These are phyloP conservation scores for Chytridiales sp. DNA, from an alignment of 371 early-diverging fungal species.

Conservation along the genomic window DNA sequence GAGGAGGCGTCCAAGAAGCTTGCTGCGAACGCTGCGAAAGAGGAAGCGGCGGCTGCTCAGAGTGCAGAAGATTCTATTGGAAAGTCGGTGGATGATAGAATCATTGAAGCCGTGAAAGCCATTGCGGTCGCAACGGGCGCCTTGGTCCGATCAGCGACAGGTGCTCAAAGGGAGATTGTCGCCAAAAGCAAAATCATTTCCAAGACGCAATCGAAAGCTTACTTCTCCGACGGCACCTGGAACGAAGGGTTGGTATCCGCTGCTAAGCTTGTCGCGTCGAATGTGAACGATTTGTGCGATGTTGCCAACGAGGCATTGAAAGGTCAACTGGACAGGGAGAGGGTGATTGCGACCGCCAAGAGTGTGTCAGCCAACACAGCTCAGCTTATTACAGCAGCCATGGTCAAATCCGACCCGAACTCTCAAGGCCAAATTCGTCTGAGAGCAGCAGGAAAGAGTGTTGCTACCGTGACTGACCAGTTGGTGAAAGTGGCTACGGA, in stretches of 20 bases:
- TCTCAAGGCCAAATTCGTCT: conserved; percentile 46
- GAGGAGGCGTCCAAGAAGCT: conserved; percentile 52
- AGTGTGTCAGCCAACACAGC: conserved; percentile 45
- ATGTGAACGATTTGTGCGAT: conserved; percentile 50
- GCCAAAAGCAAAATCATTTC: conserved; percentile 19
- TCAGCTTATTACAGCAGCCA: conserved; percentile 50
- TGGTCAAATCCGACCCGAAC: conserved; percentile 38
- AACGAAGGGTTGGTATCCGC: conserved; percentile 57
- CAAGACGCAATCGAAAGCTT: conserved; percentile 27
- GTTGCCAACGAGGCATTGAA: conserved; percentile 46
- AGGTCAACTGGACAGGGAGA: conserved; percentile 42
- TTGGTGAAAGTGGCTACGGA: conserved; percentile 47
- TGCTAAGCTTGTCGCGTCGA: conserved; percentile 48
- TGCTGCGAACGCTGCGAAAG: conserved; percentile 32
- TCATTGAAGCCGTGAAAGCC: conserved; percentile 42
- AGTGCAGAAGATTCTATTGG: too few relatives aligned
- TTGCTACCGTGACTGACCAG: conserved; percentile 47
- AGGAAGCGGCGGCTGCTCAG: too few relatives aligned
- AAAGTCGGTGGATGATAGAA: too few relatives aligned
- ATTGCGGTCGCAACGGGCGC: conserved; percentile 52
- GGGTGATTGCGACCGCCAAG: conserved; percentile 47
- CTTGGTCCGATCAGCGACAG: conserved; percentile 52
- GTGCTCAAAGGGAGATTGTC: conserved; percentile 51
- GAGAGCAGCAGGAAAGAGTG: conserved; percentile 52
- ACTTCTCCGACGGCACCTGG: conserved; percentile 59